Evolutionary conservation across 2,329 filamentous ascomycete genomes (phyloP), one percentile per base, ranked within the genome.

Genomic region (Hansfordia pulvinata): DNA sequence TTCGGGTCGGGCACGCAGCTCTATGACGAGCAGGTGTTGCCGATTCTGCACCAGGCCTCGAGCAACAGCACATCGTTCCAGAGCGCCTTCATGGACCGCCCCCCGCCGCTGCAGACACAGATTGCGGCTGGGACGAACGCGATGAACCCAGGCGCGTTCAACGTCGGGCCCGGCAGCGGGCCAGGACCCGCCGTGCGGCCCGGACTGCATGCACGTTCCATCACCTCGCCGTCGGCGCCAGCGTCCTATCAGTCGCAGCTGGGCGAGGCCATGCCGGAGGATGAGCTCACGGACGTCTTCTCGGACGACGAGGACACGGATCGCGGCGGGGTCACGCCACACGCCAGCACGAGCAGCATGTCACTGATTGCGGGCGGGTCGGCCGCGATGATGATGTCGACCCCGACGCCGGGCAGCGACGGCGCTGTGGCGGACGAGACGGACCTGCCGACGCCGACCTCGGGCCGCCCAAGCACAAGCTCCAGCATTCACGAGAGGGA

Each of bases 21-120:
- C 1, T 94, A 96, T 50, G 86, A 94, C 42, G 84, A 93, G 49
- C 83, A 93, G 46, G 92, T 90, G 6, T 63, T 90, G 8, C 88
- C 88, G 0, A 92, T 94, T 27, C 57, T 94, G 5, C 80, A 90
- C 40, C 82, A 90, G 44, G 90, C 84, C 44, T 82, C 67, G 8
- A 88, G 75, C 36, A 76, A 78, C 19, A 80, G 72, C 26, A 69
- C 74, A 2, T 80, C 77, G 0, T 90, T 96, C 50, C 84, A 93
- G 40, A 92, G 86, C 42, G 83, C 83, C 4, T 88, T 94, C 40
- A 70, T 76, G 2, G 88, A 94, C 42, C 64, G 77, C 14, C 65
- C 73, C 2, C 65, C 71, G 4, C 54, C 67, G 47, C 65, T 66
- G 9, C 71, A 74, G 12, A 74, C 72, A 10, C 61, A 62, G 13